phyloP scores from a whole-genome alignment of 345 rosid species.

The Brassica juncea region DNA sequence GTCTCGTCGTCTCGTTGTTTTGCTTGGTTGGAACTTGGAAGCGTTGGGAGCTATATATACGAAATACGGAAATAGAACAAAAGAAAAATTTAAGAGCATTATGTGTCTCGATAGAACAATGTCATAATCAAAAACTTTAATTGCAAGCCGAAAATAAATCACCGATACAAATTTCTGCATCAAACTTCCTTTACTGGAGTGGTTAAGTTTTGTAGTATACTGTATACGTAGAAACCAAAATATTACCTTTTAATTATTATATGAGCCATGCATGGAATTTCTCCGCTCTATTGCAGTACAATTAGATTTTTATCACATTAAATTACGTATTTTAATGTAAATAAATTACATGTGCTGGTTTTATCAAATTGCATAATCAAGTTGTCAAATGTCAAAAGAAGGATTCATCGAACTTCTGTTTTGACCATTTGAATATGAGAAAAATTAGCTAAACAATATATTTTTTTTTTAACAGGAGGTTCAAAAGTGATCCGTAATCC shows the following conservation, averaged over 20 bases:
- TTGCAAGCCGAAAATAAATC: neutral
- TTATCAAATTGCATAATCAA: neutral
- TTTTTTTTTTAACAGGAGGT: too few relatives aligned
- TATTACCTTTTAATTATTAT: too few relatives aligned
- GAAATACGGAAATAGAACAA: neutral
- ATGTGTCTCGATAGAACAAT: neutral
- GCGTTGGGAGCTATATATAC: neutral
- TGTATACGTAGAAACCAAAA: too few relatives aligned
- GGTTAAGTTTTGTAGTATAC: too few relatives aligned
- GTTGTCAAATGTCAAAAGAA: neutral
- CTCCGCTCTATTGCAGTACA: neutral
- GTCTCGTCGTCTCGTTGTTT: too few relatives aligned
- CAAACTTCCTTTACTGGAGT: too few relatives aligned
- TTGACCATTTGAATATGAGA: neutral
- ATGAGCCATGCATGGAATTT: neutral
- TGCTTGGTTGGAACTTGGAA: too few relatives aligned
- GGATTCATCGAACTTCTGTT: neutral
- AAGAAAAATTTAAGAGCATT: neutral
- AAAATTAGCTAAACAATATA: too few relatives aligned
- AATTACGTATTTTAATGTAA: neutral
- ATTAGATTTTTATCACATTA: neutral
- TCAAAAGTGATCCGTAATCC: too few relatives aligned
- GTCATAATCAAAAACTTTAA: neutral
- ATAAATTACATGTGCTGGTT: neutral
- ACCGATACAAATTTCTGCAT: neutral